Evolutionary conservation across 345 rosid genomes (phyloP), one percentile per base, ranked within the genome.

Genomic region (Cardamine chenopodiifolia): DNA sequence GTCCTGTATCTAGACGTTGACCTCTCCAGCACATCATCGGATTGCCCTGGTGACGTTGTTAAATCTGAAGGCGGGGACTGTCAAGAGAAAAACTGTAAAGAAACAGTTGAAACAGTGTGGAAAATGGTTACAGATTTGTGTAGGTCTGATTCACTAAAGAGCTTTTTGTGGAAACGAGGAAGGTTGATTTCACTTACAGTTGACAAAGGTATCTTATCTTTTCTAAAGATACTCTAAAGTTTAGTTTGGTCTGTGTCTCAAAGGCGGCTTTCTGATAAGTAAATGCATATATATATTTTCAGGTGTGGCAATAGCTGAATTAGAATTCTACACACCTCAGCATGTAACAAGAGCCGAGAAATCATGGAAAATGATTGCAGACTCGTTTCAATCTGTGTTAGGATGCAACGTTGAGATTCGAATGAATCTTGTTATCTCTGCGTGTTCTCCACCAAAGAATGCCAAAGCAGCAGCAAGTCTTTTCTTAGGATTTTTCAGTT

Each of bases 291-390:
- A 23, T 23, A 23, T 2, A 3, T 1, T 55, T 78, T 58, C 83
- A 90, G 97, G 94, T 73, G 66, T 89, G 73, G 97, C 93, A 45
- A 82, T 92, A 28, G 97, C 90, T 62, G 96, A 88, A 64, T 59
- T 95, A 63, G 92, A 90, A 62, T 92, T 92, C 76, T 54, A 79
- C 75, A 84, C 82, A 73, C 81, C 86, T 68, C 78, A 71, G 48
- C 79, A 85, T 70, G 92, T 85, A 49, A 66, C 87, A 8, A 90
- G 82, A 79, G 97, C 99, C 12, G 99, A 95, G 74, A 92, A 85
- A 79, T 90, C 97, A 42, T 95, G 99, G 99, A 95, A 95, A 81
- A 47, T 66, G 49, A 95, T 95, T 49, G 99, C 99, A 70, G 90
- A 87, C 72, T 84, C 86, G 13, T 88, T 95, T 75, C 99, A 90